Evolutionary conservation across 306 rosid species (phyloP).

Genomic region (Vicia villosa): DNA sequence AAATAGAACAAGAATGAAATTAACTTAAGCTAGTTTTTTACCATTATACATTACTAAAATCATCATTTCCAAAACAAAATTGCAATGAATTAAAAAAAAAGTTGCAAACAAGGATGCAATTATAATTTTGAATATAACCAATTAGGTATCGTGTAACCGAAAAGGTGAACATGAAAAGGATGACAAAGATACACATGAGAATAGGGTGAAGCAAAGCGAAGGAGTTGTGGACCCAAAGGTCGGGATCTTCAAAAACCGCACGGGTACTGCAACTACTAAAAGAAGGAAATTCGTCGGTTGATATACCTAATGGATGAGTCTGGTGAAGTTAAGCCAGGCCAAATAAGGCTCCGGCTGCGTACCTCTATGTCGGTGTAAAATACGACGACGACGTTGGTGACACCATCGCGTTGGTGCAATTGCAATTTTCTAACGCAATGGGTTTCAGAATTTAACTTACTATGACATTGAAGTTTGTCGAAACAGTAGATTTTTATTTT

Average conservation of each 20-base stretch:
- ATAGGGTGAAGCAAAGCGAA: conserved; percentile 71
- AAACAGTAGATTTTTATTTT: background rate
- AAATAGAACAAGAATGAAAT: background rate
- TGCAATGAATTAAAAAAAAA: background rate
- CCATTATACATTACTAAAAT: background rate
- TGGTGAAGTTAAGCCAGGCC: conserved; percentile 73
- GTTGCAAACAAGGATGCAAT: too few species aligned
- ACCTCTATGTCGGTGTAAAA: conserved; percentile 65
- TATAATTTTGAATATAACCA: too few species aligned
- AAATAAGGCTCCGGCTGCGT: conserved; percentile 74
- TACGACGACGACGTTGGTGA: conserved; percentile 46
- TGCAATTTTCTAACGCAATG: background rate
- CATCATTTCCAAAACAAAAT: background rate
- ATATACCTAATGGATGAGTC: conserved; percentile 54
- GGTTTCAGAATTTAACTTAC: background rate
- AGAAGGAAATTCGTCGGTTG: conserved; percentile 20
- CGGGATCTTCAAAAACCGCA: conserved; percentile 62
- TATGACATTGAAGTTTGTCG: too few species aligned
- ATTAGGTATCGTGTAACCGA: background rate
- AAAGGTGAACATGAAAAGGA: background rate
- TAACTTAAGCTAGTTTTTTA: background rate
- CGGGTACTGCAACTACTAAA: conserved; percentile 35
- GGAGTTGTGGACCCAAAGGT: conserved; percentile 65
- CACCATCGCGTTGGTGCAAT: too few species aligned
- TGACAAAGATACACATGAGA: conserved; percentile 48